Evolutionary conservation across 1,139 yeast species (phyloP).

Genomic region (Blastobotrys persicus): DNA sequence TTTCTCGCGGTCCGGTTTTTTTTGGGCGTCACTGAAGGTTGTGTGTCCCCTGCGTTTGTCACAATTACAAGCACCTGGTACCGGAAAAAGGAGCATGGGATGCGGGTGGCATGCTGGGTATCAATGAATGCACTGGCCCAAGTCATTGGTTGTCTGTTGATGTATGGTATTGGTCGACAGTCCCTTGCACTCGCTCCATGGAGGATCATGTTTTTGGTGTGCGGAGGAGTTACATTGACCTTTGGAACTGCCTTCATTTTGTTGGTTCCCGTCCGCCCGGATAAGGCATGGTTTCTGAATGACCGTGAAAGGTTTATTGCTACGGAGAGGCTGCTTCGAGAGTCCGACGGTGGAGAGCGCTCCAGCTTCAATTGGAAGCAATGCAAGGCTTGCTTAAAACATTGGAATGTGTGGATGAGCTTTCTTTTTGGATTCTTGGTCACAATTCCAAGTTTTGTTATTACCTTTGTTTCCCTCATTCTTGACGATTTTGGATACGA

Average conservation of each 20-base stretch:
- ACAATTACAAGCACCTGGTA: constrained; percentile 31
- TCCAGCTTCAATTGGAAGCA: constrained; percentile 51
- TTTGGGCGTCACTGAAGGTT: constrained; percentile 59
- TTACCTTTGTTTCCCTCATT: constrained; percentile 34
- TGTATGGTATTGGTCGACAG: constrained; percentile 44
- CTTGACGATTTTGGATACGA: constrained; percentile 32
- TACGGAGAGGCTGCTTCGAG: constrained; percentile 35
- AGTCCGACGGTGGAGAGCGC: constrained; percentile 50
- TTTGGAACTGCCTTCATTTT: constrained; percentile 48
- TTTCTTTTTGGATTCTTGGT: constrained; percentile 42
- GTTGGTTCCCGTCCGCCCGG: constrained; percentile 51
- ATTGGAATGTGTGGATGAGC: constrained; percentile 48
- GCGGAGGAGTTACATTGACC: constrained; percentile 51
- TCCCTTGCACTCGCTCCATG: constrained; percentile 49
- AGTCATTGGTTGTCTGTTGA: constrained; percentile 37
- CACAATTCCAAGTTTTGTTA: constrained; percentile 51
- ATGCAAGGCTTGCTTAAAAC: constrained; percentile 42
- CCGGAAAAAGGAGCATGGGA: constrained; percentile 38
- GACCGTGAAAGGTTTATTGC: constrained; percentile 51
- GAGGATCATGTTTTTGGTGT: constrained; percentile 60
- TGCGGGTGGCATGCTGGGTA: constrained; percentile 57
- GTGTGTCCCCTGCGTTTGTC: constrained; percentile 52
- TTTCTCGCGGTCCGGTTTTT: constrained; percentile 56
- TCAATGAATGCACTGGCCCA: constrained; percentile 41
- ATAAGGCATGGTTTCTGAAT: constrained; percentile 53